These are phyloP conservation scores for Trichoderma sp. DNA, from an alignment of 2,329 filamentous ascomycete species.

Conservation along the genomic window DNA sequence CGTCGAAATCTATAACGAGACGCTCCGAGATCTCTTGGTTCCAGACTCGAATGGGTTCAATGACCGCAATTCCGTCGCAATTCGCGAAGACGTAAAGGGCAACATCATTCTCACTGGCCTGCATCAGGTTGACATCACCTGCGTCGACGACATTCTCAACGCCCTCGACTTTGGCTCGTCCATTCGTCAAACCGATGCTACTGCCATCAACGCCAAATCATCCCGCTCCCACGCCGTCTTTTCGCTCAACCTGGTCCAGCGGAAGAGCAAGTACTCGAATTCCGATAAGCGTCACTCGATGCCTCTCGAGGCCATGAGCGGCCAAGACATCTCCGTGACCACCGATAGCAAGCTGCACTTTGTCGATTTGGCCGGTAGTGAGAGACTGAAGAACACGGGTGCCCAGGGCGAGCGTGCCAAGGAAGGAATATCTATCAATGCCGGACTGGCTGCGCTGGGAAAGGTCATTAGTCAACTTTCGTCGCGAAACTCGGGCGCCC, in stretches of 20 bases:
- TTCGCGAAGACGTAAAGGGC: slow-evolving; percentile 91
- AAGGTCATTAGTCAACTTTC: slow-evolving; percentile 99
- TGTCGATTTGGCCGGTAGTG: slow-evolving; percentile 95
- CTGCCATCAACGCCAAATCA: slow-evolving; percentile 95
- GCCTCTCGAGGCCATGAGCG: slow-evolving; percentile 77
- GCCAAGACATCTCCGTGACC: slow-evolving; percentile 69
- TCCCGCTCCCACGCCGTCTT: slow-evolving; percentile 98
- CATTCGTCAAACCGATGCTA: slow-evolving; percentile 95
- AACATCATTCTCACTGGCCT: slow-evolving; percentile 93
- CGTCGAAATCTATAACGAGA: slow-evolving; percentile 97
- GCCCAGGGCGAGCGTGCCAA: slow-evolving; percentile 92
- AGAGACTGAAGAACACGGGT: slow-evolving; percentile 94
- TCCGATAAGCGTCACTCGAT: slow-evolving; percentile 86
- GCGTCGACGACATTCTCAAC: slow-evolving; percentile 85
- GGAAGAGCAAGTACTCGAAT: slow-evolving; percentile 65
- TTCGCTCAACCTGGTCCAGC: slow-evolving; percentile 89
- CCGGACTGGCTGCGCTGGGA: slow-evolving; percentile 87
- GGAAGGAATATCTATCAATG: slow-evolving; percentile 98
- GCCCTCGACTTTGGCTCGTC: slow-evolving; percentile 90
- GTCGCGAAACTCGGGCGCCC: slow-evolving; percentile 80
- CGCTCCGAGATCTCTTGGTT: slow-evolving; percentile 85
- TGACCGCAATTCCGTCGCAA: slow-evolving; percentile 81
- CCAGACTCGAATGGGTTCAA: slow-evolving; percentile 69
- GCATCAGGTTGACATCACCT: slow-evolving; percentile 85
- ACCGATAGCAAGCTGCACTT: slow-evolving; percentile 99